Evolutionary conservation across 2,329 filamentous ascomycete species (phyloP), one percentile per base, ranked within the genome.

Genomic region (Epichloe gansuensis): DNA sequence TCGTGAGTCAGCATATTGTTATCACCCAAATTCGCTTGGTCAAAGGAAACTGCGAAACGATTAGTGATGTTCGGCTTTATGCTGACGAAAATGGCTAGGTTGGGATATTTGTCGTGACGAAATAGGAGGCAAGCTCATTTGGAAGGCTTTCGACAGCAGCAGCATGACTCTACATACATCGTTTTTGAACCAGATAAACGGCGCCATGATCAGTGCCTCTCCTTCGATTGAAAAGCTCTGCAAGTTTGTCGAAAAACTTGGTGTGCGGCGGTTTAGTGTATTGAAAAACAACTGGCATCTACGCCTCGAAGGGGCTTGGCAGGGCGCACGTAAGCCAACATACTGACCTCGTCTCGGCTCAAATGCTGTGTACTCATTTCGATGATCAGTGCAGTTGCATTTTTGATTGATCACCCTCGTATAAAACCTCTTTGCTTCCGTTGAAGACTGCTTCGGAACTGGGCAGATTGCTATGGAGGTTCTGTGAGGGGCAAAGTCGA

Each of bases 141-240:
- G 36, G 39, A 8, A 25, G 21, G 4, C 27, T 43, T 5, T 34
- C 11, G 48, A 41, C 11, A 21, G 23, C 35, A 31, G 8, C 31
- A 3, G 45, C 21, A 21, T 49, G 21, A 46, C 42, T 6, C 12
- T 11, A 63, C 77, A 56, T 74, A 87, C 85, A 68, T 69, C 86
- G 77, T 66, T 91, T 91, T 64, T 94, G 87, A 49, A 79, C 84
- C 53, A 94, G 73, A 66, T 80, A 84, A 58, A 94, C 74, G 49
- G 82, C 81, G 60, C 86, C 86, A 67, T 89, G 84, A 60, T 84
- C 78, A 65, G 82, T 82, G 61, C 78, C 74, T 63, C 84, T 84
- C 55, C 78, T 78, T 57, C 75, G 67, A 55, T 79, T 74, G 69
- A 93, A 86, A 57, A 91, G 80, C 61, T 81, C 74, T 49, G 73